Conservation (phyloP, 2,329 filamentous ascomycete species). For the Cucurbitaria berberidis region DNA sequence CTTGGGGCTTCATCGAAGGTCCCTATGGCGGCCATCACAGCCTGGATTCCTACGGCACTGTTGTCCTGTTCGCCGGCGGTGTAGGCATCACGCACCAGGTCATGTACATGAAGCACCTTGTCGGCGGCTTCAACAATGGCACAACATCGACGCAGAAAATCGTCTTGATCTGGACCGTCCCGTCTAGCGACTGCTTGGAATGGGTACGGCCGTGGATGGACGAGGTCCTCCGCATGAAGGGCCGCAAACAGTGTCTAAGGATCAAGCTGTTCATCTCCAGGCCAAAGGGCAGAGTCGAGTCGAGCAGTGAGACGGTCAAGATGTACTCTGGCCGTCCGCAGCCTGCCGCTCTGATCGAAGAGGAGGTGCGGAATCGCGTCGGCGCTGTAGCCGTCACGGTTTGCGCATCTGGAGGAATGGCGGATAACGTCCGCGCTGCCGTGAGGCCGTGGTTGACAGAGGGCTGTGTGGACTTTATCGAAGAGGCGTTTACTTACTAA, state of each 20-base stretch:
- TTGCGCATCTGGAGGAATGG: conserved; percentile 68
- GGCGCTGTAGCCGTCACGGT: conserved; percentile 68
- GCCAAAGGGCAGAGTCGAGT: conserved; percentile 62
- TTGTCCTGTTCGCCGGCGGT: conserved; percentile 79
- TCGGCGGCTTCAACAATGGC: conserved; percentile 70
- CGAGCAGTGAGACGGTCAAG: conserved; percentile 64
- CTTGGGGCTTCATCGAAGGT: conserved; percentile 73
- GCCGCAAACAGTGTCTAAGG: conserved; percentile 63
- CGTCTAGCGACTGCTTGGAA: conserved; percentile 69
- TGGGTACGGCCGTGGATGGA: conserved; percentile 73
- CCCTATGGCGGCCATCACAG: conserved; percentile 76
- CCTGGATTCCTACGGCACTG: conserved; percentile 77
- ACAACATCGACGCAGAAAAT: conserved; percentile 75
- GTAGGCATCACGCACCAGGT: conserved; percentile 83
- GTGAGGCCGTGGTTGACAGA: conserved; percentile 59
- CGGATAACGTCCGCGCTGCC: conserved; percentile 65
- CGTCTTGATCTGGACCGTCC: conserved; percentile 79
- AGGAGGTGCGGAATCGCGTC: conserved; percentile 61
- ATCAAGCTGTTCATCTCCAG: conserved; percentile 69
- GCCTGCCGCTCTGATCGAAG: conserved; percentile 61
- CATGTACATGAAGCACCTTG: conserved; percentile 74
- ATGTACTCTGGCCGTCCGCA: conserved; percentile 67
- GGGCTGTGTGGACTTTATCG: conserved; percentile 65
- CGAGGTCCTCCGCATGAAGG: conserved; percentile 65
- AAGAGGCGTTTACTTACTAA: conserved; percentile 70